Conservation (phyloP, 495 filamentous ascomycete genomes). For the Gamarada debralockiae region DNA sequence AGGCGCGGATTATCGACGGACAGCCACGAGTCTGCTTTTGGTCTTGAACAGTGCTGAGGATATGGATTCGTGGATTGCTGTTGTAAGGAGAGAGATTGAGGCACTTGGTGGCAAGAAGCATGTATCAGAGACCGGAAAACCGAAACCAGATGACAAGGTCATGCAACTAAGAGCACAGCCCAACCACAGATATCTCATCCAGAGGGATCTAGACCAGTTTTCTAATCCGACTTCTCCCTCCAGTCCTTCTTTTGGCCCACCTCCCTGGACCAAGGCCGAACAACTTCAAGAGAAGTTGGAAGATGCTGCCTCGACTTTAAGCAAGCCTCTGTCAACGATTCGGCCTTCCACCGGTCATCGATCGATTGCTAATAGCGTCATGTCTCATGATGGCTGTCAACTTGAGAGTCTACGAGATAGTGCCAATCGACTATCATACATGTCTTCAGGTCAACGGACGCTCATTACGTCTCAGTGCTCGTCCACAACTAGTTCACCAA, state of each 20-base stretch:
- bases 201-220: constrained; percentile 44
- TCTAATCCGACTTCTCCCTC: constrained; percentile 32
- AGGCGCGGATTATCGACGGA: constrained; percentile 47
- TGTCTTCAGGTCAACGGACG: constrained; percentile 56
- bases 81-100: constrained; percentile 65
- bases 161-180: constrained; percentile 40
- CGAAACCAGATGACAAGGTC: constrained; percentile 30
- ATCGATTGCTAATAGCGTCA: constrained; percentile 42
- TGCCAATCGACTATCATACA: constrained; percentile 56
- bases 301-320: constrained; percentile 10
- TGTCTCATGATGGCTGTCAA: constrained; percentile 45
- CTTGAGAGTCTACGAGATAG: constrained; percentile 43
- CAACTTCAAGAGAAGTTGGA: constrained; percentile 19
- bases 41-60: constrained; percentile 77
- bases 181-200: constrained; percentile 47
- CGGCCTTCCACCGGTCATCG: constrained; percentile 23
- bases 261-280: constrained; percentile 17
- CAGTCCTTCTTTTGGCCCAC: constrained; percentile 30
- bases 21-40: constrained; percentile 67
- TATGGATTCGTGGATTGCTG: constrained; percentile 80
- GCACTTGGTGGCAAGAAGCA: constrained; percentile 63
- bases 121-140: constrained; percentile 52
- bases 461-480: constrained; percentile 50
- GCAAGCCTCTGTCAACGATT: constrained; percentile 17
- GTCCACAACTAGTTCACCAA: constrained; percentile 46